phyloP scores from a whole-genome alignment of 1,284 basidiomycete genomes.

The Ustilago hordei region DNA sequence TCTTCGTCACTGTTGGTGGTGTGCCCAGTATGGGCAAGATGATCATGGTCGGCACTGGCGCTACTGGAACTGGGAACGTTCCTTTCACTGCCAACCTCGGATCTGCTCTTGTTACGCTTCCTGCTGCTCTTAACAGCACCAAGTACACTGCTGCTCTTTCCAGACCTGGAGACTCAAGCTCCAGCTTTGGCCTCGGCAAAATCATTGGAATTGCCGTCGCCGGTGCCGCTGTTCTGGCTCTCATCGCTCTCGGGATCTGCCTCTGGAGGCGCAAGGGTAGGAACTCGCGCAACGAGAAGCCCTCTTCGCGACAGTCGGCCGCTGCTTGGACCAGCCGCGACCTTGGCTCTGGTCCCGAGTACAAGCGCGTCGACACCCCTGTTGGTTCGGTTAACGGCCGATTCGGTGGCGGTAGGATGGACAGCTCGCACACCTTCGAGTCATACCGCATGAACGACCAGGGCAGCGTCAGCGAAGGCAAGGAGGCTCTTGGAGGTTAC shows the following conservation, averaged over 20 bases:
- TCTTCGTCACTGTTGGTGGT: constrained; percentile 78
- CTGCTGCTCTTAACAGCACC: constrained; percentile 57
- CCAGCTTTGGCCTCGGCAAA: constrained; percentile 56
- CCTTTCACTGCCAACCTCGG: constrained; percentile 45
- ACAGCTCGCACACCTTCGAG: constrained; percentile 58
- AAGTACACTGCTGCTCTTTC: constrained; percentile 49
- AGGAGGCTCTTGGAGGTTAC: constrained; percentile 55
- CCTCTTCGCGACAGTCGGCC: constrained; percentile 25
- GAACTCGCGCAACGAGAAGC: constrained; percentile 35
- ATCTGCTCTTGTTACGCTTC: constrained; percentile 42
- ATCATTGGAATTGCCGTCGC: constrained; percentile 62
- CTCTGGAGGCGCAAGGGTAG: constrained; percentile 56
- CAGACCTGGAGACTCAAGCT: constrained; percentile 19
- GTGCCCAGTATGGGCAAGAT: constrained; percentile 78
- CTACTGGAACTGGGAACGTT: constrained; percentile 38
- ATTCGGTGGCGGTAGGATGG: constrained; percentile 34
- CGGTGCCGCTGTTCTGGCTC: constrained; percentile 49
- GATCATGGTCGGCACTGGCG: constrained; percentile 52
- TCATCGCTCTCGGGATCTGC: constrained; percentile 55
- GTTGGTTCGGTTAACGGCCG: constrained; percentile 48
- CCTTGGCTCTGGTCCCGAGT: constrained; percentile 54
- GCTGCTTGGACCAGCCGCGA: constrained; percentile 49
- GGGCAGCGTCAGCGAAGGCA: constrained; percentile 39
- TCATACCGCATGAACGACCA: constrained; percentile 63
- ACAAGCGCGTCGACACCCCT: constrained; percentile 65